Evolutionary conservation across 169 alveolate genomes (phyloP), one percentile per base, ranked within the genome.

Genomic region (Sarcocystis neurona): DNA sequence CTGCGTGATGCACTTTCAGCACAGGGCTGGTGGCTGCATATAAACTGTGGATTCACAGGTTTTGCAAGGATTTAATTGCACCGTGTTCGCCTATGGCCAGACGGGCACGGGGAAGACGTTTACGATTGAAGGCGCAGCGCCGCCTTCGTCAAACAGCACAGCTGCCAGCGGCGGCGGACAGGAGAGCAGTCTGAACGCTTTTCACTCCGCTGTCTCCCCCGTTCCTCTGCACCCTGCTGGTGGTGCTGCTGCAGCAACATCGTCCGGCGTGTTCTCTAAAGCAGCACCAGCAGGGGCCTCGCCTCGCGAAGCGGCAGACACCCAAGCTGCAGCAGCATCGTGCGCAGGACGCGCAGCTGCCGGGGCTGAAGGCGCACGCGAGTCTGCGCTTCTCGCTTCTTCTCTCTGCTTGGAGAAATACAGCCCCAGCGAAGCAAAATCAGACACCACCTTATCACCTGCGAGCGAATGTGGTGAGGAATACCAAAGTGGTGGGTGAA

Each of bases 11-110:
- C n/a, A n/a, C n/a, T n/a, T n/a, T n/a, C n/a, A n/a, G n/a, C n/a
- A n/a, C n/a, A n/a, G n/a, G n/a, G n/a, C n/a, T n/a, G n/a, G n/a
- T n/a, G n/a, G n/a, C n/a, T n/a, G n/a, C n/a, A n/a, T n/a, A n/a
- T n/a, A n/a, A n/a, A n/a, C n/a, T n/a, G n/a, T n/a, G n/a, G n/a
- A n/a, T n/a, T n/a, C n/a, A n/a, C 75, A 85, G 90, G 84, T 85
- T 41, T 88, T 96, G 23, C 96, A 95, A 84, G 98, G 98, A 12
- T 97, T 95, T 90, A 97, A 96, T 86, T 87, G 87, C 70, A 87
- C 91, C 1, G 15, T 87, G 0, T 87, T 87, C 44, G 91, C 91
- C 5, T 87, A 87, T 39, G 91, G 91, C 39, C 91, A 87, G 44
- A 87, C 91, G n/a, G 91, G 91, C 46, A 87, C 91, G 20, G 91